These are phyloP conservation scores for Cordyceps sp. DNA, from an alignment of 2,329 filamentous ascomycete species.

Conservation along the genomic window DNA sequence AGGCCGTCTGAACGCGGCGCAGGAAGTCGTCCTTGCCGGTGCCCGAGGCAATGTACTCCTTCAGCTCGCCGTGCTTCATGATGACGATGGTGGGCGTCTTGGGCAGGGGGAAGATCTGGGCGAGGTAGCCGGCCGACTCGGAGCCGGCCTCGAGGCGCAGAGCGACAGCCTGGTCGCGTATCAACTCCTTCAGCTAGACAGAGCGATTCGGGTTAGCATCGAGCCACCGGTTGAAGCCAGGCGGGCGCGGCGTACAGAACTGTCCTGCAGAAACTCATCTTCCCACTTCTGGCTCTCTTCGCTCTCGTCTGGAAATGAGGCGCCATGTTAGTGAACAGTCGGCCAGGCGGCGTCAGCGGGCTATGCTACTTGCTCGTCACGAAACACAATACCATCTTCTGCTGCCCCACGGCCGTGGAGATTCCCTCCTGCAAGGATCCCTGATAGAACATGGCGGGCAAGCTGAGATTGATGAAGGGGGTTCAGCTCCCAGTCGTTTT, in stretches of 20 bases:
- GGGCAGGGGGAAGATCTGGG: slow-evolving; percentile 67
- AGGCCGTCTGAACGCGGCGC: slow-evolving; percentile 19
- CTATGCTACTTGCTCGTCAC: slow-evolving; percentile 46
- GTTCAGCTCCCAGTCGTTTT: too few relatives aligned
- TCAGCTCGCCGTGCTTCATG: slow-evolving; percentile 62
- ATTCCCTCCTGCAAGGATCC: slow-evolving; percentile 74
- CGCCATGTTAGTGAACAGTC: not conserved
- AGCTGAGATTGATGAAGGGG: too few relatives aligned
- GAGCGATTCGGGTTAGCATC: slow-evolving; percentile 4
- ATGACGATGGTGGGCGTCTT: slow-evolving; percentile 65
- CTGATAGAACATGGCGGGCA: slow-evolving; percentile 56
- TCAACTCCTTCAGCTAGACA: slow-evolving; percentile 33
- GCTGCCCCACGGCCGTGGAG: slow-evolving; percentile 51
- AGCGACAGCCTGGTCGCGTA: slow-evolving; percentile 48
- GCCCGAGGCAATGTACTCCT: slow-evolving; percentile 57
- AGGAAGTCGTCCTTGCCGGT: slow-evolving; percentile 50
- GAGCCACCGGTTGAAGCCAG: not conserved
- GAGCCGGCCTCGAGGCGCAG: slow-evolving; percentile 57
- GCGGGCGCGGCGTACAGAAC: slow-evolving; percentile 25
- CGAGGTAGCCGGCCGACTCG: slow-evolving; percentile 65
- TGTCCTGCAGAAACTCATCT: slow-evolving; percentile 43
- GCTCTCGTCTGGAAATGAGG: slow-evolving; percentile 40
- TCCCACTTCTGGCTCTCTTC: slow-evolving; percentile 61
- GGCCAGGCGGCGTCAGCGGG: not conserved
- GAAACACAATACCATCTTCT: slow-evolving; percentile 73